These are phyloP conservation scores for Podospora anserina DNA, from an alignment of 495 filamentous ascomycete species.

Conservation along the genomic window DNA sequence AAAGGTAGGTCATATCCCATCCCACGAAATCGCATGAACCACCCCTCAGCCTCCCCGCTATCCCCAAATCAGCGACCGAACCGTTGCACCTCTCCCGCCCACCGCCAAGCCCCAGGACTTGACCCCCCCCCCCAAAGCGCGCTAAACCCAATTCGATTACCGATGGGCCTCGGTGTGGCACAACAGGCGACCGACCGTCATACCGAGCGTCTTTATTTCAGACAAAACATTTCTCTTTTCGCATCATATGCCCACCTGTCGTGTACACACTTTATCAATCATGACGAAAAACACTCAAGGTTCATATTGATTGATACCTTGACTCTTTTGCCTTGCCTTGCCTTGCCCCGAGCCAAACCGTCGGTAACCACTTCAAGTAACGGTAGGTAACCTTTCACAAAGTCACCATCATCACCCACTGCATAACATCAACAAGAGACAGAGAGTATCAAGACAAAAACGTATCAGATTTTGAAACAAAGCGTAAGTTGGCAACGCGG, in stretches of 20 bases:
- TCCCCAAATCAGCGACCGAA: constrained; percentile 36
- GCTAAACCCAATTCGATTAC: constrained; percentile 15
- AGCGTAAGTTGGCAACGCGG: too few species aligned
- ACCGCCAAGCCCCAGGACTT: background rate
- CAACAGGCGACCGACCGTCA: background rate
- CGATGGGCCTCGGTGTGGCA: constrained; percentile 3
- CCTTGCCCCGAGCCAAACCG: background rate
- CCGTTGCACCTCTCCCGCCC: constrained; percentile 4
- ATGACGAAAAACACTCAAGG: background rate
- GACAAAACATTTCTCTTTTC: background rate
- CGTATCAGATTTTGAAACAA: background rate
- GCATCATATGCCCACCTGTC: background rate
- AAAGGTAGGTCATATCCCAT: too few species aligned
- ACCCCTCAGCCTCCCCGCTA: constrained; percentile 28
- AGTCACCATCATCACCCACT: background rate
- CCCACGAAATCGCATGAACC: too few species aligned
- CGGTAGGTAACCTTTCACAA: background rate
- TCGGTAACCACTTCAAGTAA: background rate
- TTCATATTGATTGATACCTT: background rate
- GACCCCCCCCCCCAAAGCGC: background rate
- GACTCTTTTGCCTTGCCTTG: too few species aligned
- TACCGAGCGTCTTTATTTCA: background rate
- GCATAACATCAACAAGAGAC: background rate
- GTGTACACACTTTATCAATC: background rate
- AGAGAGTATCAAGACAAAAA: background rate